These are phyloP conservation scores for Hypoxylon sp. DNA, from an alignment of 2,329 filamentous ascomycete genomes.

Conservation along the genomic window DNA sequence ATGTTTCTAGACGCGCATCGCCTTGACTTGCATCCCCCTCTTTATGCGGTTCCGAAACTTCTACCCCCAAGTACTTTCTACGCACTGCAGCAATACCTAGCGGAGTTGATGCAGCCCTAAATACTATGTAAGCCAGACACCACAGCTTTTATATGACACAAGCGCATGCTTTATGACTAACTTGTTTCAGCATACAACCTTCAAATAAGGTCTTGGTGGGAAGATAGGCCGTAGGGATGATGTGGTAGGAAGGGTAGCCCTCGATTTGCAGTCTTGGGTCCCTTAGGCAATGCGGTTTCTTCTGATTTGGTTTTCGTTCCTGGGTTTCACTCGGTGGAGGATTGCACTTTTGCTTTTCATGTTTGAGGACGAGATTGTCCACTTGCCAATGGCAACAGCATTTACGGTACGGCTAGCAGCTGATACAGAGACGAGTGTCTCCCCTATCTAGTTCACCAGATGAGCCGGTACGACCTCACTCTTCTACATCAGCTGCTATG, in stretches of 20 bases:
- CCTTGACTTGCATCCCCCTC: not conserved
- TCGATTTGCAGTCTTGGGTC: conserved; percentile 2
- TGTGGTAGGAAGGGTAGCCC: conserved; percentile 9
- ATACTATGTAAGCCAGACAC: conserved; percentile 20
- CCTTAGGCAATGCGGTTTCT: conserved; percentile 1
- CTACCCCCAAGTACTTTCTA: not conserved
- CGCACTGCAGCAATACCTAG: not conserved
- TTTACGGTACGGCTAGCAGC: conserved; percentile 4
- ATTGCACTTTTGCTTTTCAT: conserved; percentile 5
- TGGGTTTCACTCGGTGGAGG: conserved; percentile 1
- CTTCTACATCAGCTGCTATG: conserved; percentile 1
- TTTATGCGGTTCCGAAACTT: conserved; percentile 1
- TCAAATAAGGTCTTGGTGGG: not conserved
- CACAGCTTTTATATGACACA: not conserved
- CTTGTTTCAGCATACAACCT: conserved; percentile 2
- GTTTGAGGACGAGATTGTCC: not conserved
- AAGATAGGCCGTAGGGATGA: conserved; percentile 6
- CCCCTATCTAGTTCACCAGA: not conserved
- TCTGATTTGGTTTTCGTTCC: conserved; percentile 6
- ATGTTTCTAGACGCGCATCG: conserved; percentile 11
- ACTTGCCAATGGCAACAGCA: conserved; percentile 11
- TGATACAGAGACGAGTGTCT: not conserved
- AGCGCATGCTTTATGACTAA: conserved; percentile 6
- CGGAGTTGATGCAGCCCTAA: not conserved
- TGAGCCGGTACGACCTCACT: not conserved